Evolutionary conservation across 2,329 filamentous ascomycete genomes (phyloP).

Genomic region (Beauveria sp.): DNA sequence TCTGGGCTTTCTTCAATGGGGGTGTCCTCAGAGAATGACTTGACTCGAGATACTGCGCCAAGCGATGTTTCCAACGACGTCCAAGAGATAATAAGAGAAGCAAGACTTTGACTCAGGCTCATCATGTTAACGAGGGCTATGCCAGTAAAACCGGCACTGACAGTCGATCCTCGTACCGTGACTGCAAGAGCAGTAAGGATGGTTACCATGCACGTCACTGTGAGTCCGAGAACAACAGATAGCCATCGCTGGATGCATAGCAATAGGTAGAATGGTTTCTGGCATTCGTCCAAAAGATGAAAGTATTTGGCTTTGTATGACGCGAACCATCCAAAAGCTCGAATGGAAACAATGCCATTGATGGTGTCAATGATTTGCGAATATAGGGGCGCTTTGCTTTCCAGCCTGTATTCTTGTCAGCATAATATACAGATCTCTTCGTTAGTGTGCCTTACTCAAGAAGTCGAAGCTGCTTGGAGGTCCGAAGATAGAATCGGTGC

Average conservation of each 20-base stretch:
- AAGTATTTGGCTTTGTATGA: not conserved
- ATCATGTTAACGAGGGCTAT: slow-evolving; percentile 18
- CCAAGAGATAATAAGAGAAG: slow-evolving; percentile 23
- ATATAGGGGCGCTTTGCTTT: slow-evolving; percentile 26
- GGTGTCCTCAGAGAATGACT: slow-evolving; percentile 4
- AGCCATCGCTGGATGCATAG: slow-evolving; percentile 20
- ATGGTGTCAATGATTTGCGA: slow-evolving; percentile 34
- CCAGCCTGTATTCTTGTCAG: slow-evolving; percentile 16
- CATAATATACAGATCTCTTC: not conserved
- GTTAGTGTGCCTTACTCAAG: slow-evolving; percentile 6
- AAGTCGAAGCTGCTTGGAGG: slow-evolving; percentile 12
- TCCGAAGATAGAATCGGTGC: slow-evolving; percentile 12
- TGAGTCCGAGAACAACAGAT: slow-evolving; percentile 44
- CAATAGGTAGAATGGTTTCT: slow-evolving; percentile 7
- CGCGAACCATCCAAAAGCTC: slow-evolving; percentile 43
- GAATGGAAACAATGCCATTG: slow-evolving; percentile 36
- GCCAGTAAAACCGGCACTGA: slow-evolving; percentile 13
- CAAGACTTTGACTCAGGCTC: slow-evolving; percentile 18
- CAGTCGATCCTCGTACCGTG: not conserved
- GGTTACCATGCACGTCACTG: slow-evolving; percentile 39
- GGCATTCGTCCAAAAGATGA: not conserved
- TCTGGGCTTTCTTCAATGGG: slow-evolving; percentile 6
- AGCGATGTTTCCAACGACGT: slow-evolving; percentile 16
- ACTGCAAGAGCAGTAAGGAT: slow-evolving; percentile 35
- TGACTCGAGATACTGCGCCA: slow-evolving; percentile 13